Evolutionary conservation across 1,284 basidiomycete species (phyloP).

Genomic region (Cystobasidiaceae sp.): DNA sequence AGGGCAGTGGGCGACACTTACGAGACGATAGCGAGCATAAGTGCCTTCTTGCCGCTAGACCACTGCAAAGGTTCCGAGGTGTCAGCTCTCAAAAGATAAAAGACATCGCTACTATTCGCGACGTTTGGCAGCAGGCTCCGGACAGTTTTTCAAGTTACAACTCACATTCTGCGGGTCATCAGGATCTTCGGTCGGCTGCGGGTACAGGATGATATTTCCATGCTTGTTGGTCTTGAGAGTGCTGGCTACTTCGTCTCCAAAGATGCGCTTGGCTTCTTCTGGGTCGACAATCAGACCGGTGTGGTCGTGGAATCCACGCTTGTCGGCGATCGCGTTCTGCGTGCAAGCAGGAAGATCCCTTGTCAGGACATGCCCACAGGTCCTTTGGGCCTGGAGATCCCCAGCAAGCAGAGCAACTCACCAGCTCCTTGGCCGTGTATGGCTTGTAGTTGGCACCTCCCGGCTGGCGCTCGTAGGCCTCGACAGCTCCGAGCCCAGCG

Average conservation of each 20-base stretch:
- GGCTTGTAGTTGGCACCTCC: too few species aligned
- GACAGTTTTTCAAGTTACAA: too few species aligned
- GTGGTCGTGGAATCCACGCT: conserved; percentile 17
- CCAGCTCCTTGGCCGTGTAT: too few species aligned
- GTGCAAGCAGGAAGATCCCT: too few species aligned
- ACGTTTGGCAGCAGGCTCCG: too few species aligned
- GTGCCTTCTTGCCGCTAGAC: conserved; percentile 34
- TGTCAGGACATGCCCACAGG: too few species aligned
- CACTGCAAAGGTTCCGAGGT: background rate
- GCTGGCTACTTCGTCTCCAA: conserved; percentile 54
- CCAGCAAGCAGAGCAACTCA: too few species aligned
- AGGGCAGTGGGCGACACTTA: too few species aligned
- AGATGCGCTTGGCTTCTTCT: conserved; percentile 45
- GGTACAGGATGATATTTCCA: conserved; percentile 57
- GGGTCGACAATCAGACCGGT: conserved; percentile 38
- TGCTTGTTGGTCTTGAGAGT: conserved; percentile 53
- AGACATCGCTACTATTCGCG: too few species aligned
- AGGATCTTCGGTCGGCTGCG: conserved; percentile 54
- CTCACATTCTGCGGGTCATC: conserved; percentile 58
- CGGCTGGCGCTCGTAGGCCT: too few species aligned
- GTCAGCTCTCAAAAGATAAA: background rate
- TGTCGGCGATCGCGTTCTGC: conserved; percentile 17
- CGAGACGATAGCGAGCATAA: conserved; percentile 35
- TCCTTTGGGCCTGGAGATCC: too few species aligned
- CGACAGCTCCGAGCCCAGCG: too few species aligned